Base-by-base conservation (phyloP, 306 rosid species). In the Neltuma alba region DNA sequence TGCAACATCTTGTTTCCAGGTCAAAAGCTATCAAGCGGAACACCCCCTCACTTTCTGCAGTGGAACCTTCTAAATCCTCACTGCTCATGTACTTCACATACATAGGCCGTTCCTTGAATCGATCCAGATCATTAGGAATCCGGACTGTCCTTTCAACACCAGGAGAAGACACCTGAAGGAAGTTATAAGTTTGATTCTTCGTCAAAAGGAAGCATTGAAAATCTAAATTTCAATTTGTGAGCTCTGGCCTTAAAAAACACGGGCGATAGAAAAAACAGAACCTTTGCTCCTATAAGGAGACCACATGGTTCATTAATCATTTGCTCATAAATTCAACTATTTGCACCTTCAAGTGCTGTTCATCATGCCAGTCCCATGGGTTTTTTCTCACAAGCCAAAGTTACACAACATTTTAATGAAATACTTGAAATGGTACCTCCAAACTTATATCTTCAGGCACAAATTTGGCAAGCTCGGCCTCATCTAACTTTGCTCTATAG, bases 91-190 rank as follows among this genome's bases (percentile, higher is more conserved):
- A 92, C 83, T 86, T 89, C 84, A 94, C 99, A 73, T 87, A 91
- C 94, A 94, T 86, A 20, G 89, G 61, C 36, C 99, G 89, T 2
- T 91, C 97, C 88, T 89, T 92, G 93, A 92, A 92, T 72, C 93
- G 89, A 75, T 89, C 99, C 66, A 94, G 87, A 33, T 92, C 99
- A 16, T 80, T 76, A 15, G 99, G 97, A 81, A 92, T 85, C 79
- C 89, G 89, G 75, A 92, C 93, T 72, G 85, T 77, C 83, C 99
- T 88, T 84, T 92, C 97, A 33, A 94, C 97, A 11, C 97, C 99
- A n/a, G 99, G 99, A 60, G 99, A 92, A 41, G 99, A 94, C 74
- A 94, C 99, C 97, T 94, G 87, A 75, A 76, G 62, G 48, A 67
- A 80, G 45, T 74, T 65, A 66, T 38, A 38, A 21, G 12, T 9